Base-by-base conservation (phyloP, 345 rosid genomes). In the Eucalyptus marginata region DNA sequence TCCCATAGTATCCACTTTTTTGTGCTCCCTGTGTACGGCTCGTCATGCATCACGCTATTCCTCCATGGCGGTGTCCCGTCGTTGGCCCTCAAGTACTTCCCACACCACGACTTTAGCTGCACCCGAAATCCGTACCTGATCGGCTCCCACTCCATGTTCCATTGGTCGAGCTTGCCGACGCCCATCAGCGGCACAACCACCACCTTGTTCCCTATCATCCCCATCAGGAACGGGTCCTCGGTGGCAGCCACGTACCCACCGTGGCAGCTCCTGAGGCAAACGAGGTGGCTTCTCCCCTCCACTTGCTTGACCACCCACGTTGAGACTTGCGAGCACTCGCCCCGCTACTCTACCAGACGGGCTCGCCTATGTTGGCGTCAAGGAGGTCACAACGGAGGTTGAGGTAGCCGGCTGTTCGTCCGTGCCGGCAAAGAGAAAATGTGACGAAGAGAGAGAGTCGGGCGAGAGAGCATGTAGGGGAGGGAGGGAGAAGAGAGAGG, bases 21-120 rank as follows among this genome's bases (percentile, higher is more conserved):
- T 18, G 97, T 95, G 33, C 96, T 89, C 1, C 94, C 91, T n/a
- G 91, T 88, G 49, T 92, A 93, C 31, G 99, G 97, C 29, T 96
- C 97, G 54, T 97, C 99, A 87, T 96, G 97, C 52, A 97, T 97
- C 47, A 96, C 90, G 50, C 98, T 91, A 92, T 96, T 96, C 68
- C 99, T 93, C 99, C 99, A 97, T 81, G 98, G 98, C 62, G 95
- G 97, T 4, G 94, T 93, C 89, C 98, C 98, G 1, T 98, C 99
- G 94, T 97, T 97, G 9, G 92, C 99, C 22, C 98, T 92, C 89
- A 97, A 54, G 86, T 91, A 95, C 86, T 93, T 96, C 22, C 99
- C 96, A 49, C 95, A 95, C 96, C 97, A 94, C 6, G 94, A 92
- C 79, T 90, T 94, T 12, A 97, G 86, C 90, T 91, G 92, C 64